These are phyloP conservation scores for Albugo laibachii DNA, from an alignment of 352 stramenopile genomes.

Conservation along the genomic window DNA sequence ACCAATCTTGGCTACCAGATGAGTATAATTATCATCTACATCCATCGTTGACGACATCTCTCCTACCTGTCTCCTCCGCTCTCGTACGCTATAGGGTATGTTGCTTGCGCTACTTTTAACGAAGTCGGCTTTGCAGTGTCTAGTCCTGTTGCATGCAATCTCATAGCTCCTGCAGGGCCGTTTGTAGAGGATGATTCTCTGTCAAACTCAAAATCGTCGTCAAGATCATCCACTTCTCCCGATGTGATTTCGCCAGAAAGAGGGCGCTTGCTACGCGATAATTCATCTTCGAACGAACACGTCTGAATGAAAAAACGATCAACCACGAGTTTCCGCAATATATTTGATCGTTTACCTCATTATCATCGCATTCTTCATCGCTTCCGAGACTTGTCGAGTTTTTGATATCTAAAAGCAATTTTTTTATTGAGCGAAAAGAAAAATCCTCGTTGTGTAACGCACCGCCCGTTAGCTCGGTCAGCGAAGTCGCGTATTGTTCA, in stretches of 20 bases:
- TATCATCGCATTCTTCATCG: conserved; percentile 72
- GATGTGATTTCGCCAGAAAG: conserved; percentile 64
- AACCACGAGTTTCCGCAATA: background rate
- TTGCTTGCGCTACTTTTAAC: too few relatives aligned
- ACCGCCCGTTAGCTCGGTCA: background rate
- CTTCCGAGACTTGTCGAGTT: conserved; percentile 44
- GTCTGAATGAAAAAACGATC: conserved; percentile 12
- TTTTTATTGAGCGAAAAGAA: background rate
- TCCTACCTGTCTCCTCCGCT: background rate
- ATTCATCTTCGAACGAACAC: conserved; percentile 65
- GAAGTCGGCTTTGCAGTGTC: too few relatives aligned
- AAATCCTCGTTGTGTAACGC: background rate
- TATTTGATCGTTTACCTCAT: conserved; percentile 24
- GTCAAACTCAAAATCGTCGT: conserved; percentile 83
- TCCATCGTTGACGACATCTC: background rate
- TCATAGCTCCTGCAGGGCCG: background rate
- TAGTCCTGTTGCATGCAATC: too few relatives aligned
- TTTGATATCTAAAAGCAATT: conserved; percentile 12
- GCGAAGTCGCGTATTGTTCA: conserved; percentile 41
- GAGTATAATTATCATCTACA: background rate
- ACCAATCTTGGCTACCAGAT: too few relatives aligned
- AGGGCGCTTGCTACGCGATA: conserved; percentile 27
- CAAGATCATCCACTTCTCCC: conserved; percentile 53
- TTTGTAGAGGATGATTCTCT: conserved; percentile 19
- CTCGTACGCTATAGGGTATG: conserved; percentile 5